phyloP scores from a whole-genome alignment of 176 grass and related monocot species.

The Rhynchospora pubera region DNA sequence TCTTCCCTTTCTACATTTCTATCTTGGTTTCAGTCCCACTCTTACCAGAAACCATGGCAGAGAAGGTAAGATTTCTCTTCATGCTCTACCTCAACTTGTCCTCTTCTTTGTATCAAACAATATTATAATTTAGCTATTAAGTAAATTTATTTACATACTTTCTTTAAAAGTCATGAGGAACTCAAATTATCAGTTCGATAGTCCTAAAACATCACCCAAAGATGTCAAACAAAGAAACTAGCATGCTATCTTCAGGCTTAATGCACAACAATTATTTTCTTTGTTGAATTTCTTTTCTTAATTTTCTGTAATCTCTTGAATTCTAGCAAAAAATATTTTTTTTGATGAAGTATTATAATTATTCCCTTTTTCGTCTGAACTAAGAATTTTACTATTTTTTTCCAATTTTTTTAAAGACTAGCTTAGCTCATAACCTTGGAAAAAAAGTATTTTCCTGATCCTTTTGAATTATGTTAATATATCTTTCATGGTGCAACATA shows the following conservation, averaged over 20 bases:
- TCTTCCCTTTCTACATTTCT: background rate
- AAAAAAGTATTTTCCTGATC: background rate
- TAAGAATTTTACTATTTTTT: background rate
- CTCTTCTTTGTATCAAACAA: background rate
- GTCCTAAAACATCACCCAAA: no score
- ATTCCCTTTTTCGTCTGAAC: background rate
- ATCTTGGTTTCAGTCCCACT: background rate
- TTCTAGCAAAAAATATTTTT: background rate
- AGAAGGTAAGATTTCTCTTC: constrained; percentile 22
- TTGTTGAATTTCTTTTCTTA: background rate
- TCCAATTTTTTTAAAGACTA: no score
- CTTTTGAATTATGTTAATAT: background rate
- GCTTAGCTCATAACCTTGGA: background rate
- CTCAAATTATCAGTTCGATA: no score
- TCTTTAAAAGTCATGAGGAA: background rate
- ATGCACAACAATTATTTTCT: background rate
- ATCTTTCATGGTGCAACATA: background rate
- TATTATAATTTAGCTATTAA: background rate
- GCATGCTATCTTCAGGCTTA: no score
- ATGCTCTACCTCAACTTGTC: background rate
- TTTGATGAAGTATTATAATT: background rate
- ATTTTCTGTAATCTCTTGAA: background rate
- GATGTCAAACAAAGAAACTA: no score
- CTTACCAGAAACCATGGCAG: background rate
- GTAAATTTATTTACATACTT: background rate